phyloP scores from a whole-genome alignment of 495 filamentous ascomycete genomes.

The Penicillium verhagenii region DNA sequence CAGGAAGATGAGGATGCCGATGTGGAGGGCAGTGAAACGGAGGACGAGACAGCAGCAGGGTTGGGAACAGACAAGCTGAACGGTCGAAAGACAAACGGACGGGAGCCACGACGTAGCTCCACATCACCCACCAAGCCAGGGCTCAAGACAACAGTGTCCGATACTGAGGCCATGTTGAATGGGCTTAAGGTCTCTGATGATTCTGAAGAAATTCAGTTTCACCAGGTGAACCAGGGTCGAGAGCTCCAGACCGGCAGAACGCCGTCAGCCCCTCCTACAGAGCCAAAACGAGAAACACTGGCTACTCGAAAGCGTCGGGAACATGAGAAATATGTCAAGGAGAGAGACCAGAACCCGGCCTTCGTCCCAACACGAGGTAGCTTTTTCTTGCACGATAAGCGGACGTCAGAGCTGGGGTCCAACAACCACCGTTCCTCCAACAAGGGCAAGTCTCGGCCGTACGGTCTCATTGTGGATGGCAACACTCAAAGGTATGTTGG shows the following conservation, averaged over 20 bases:
- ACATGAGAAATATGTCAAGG: slow-evolving; percentile 86
- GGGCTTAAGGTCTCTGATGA: slow-evolving; percentile 67
- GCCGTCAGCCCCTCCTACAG: slow-evolving; percentile 42
- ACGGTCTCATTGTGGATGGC: slow-evolving; percentile 49
- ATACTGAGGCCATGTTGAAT: slow-evolving; percentile 89
- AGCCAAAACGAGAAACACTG: slow-evolving; percentile 45
- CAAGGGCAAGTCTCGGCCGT: slow-evolving; percentile 45
- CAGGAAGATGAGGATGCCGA: slow-evolving; percentile 76
- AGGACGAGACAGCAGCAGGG: slow-evolving; percentile 52
- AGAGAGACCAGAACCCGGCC: slow-evolving; percentile 83
- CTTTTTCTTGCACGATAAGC: slow-evolving; percentile 97
- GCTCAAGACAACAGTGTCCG: slow-evolving; percentile 47
- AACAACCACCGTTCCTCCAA: slow-evolving; percentile 58
- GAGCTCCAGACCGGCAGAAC: slow-evolving; percentile 30
- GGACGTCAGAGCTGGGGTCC: slow-evolving; percentile 67
- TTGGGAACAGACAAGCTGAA: slow-evolving; percentile 42
- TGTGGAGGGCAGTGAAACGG: slow-evolving; percentile 71
- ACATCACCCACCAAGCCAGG: slow-evolving; percentile 28
- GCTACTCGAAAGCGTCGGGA: slow-evolving; percentile 75
- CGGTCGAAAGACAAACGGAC: slow-evolving; percentile 36
- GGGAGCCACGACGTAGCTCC: slow-evolving; percentile 25
- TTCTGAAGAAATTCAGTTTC: slow-evolving; percentile 63
- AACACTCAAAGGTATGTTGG: slow-evolving; percentile 38
- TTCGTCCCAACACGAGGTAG: slow-evolving; percentile 93
- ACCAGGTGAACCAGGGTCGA: slow-evolving; percentile 50